Evolutionary conservation across 2,329 filamentous ascomycete species (phyloP).

Genomic region (Monosporascus sp.): DNA sequence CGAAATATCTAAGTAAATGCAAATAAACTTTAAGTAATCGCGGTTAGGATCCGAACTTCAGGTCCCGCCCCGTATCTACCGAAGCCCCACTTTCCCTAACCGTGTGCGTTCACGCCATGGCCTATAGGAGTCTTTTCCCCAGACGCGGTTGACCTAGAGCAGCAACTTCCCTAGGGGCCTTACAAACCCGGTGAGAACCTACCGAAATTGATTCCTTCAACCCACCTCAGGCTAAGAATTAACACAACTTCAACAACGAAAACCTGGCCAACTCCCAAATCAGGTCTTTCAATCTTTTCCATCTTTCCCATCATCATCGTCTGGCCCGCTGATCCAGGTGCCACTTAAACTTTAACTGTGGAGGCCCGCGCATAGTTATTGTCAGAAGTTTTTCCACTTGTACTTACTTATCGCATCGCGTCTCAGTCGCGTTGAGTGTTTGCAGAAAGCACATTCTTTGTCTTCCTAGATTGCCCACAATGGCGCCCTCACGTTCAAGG

Average conservation of each 20-base stretch:
- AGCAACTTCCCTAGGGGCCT: background rate
- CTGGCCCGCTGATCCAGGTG: background rate
- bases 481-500: constrained; percentile 50
- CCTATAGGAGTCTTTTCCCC: background rate
- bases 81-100: background rate
- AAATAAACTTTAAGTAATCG: no score
- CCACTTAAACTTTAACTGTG: background rate
- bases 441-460: constrained; percentile 12
- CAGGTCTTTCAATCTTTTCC: background rate
- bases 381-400: background rate
- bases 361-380: background rate
- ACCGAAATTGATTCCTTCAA: background rate
- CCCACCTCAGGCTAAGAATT: background rate
- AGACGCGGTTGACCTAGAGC: background rate
- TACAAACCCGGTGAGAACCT: background rate
- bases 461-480: constrained; percentile 23
- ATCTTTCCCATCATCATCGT: background rate
- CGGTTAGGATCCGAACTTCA: background rate
- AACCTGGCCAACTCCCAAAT: background rate
- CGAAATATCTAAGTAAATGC: no score
- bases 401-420: constrained; percentile 27
- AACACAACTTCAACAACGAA: background rate
- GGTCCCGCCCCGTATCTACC: background rate
- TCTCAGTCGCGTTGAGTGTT: constrained; percentile 53
- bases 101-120: background rate